Evolutionary conservation across 495 filamentous ascomycete species (phyloP), one percentile per base, ranked within the genome.

Genomic region (Parathielavia appendiculata): DNA sequence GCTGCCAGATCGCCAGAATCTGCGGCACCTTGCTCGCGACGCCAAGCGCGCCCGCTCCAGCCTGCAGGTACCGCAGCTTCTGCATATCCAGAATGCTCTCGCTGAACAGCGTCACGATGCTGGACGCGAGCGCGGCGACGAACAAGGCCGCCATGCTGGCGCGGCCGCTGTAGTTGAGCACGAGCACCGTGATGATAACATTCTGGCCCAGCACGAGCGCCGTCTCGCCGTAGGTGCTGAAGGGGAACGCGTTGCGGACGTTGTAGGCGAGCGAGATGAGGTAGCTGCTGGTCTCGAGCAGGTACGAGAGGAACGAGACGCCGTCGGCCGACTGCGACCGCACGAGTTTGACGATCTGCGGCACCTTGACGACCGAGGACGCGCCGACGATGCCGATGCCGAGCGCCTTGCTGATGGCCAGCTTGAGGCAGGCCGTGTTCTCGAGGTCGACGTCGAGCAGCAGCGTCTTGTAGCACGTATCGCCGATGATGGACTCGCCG

Each of bases 181-280:
- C 90, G 63, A 97, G 69, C 38, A 88, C 81, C 9, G 86, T 81
- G 66, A 98, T 92, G 49, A 89, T 84, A 26, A 96, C 81, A 78
- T 98, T 95, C 76, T 98, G 93, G 44, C 85, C 83, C 14, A 91
- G 81, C 59, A 98, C 95, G 64, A 97, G 77, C 38, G 88, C 90
- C 41, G 89, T 90, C 80, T 98, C 93, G 67, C 93, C 93, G 66
- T 87, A 98, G 17, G 93, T 97, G 78, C 87, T 92, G 73, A 97
- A 93, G 16, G 95, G 92, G 68, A 95, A 96, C 7, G 86, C 86
- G 64, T 90, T 87, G 67, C 95, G 86, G 55, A 88, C 77, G 70
- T 93, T 93, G 75, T 98, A 98, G 32, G 86, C 88, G 43, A 97
- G 81, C 3, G 84, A 86, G 74, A 93, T 92, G 52, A 96, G 79